Evolutionary conservation across 2,329 filamentous ascomycete genomes (phyloP).

Genomic region (Pseudocercospora cruenta): DNA sequence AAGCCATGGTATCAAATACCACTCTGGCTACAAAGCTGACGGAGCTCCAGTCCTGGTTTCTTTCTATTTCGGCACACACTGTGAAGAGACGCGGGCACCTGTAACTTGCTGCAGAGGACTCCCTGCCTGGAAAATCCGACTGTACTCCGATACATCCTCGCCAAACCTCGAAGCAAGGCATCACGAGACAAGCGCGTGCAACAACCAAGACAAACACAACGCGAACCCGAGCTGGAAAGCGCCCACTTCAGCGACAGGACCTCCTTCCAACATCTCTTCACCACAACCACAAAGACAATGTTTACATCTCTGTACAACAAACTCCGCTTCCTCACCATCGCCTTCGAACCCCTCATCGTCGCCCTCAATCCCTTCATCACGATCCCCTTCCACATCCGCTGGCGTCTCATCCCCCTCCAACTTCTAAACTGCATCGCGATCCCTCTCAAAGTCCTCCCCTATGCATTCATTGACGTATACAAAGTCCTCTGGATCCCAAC

Average conservation of each 20-base stretch:
- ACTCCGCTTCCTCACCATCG: constrained; percentile 1
- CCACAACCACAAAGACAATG: no score
- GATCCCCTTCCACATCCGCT: constrained; percentile 47
- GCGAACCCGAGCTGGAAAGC: constrained; percentile 1
- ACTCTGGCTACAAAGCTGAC: no score
- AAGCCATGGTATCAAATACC: no score
- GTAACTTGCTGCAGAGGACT: background rate
- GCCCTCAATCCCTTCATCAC: constrained; percentile 41
- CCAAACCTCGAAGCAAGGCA: background rate
- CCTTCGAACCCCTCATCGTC: constrained; percentile 6
- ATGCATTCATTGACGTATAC: constrained; percentile 44
- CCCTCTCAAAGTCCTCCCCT: constrained; percentile 43
- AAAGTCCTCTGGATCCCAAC: constrained; percentile 42
- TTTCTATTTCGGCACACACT: no score
- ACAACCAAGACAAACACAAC: no score
- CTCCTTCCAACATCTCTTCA: no score
- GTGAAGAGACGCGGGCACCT: no score
- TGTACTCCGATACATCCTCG: background rate
- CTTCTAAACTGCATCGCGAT: constrained; percentile 46
- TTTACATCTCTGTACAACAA: background rate
- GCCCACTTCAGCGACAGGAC: no score
- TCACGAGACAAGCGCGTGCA: background rate
- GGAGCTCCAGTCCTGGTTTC: no score
- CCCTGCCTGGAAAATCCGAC: no score
- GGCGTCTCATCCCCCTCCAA: constrained; percentile 51